Conservation (phyloP, 2,329 filamentous ascomycete species). For the Aspergillus melleus region DNA sequence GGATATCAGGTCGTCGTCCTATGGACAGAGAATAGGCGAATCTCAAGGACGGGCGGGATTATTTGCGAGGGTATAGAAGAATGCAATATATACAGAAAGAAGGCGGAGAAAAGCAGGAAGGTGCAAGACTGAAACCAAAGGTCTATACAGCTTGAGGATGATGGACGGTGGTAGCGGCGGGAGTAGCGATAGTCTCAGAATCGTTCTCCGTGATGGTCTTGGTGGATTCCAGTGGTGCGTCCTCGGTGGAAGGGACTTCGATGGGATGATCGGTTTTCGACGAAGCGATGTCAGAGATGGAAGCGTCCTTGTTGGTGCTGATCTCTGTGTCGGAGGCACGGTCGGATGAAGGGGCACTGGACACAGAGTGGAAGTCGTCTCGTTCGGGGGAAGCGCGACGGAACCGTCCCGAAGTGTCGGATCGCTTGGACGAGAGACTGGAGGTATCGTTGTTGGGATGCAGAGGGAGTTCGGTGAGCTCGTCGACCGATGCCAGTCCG, state of each 20-base stretch:
- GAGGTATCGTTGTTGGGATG: slow-evolving; percentile 10
- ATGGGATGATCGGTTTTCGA: not conserved
- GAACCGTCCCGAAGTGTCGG: slow-evolving; percentile 14
- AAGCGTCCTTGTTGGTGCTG: slow-evolving; percentile 10
- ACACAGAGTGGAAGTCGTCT: slow-evolving; percentile 45
- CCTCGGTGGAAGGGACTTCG: not conserved
- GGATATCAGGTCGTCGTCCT: no score
- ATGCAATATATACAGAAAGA: not conserved
- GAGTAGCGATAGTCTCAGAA: not conserved
- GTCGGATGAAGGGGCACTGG: slow-evolving; percentile 35
- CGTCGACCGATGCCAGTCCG: slow-evolving; percentile 20
- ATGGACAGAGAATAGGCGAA: no score
- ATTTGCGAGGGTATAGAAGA: not conserved
- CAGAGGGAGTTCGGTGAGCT: slow-evolving; percentile 18
- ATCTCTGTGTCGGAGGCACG: slow-evolving; percentile 11
- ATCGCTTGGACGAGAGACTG: slow-evolving; percentile 11
- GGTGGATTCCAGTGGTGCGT: not conserved
- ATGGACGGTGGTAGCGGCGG: not conserved
- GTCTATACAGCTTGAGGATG: not conserved
- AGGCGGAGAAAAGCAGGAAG: not conserved
- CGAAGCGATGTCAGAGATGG: slow-evolving; percentile 1
- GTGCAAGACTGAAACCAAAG: not conserved
- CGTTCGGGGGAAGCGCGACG: slow-evolving; percentile 24
- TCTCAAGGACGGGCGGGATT: not conserved
- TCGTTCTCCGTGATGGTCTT: not conserved